Conservation (phyloP, 768 basidiomycete genomes). For the Lactarius hatsudake region DNA sequence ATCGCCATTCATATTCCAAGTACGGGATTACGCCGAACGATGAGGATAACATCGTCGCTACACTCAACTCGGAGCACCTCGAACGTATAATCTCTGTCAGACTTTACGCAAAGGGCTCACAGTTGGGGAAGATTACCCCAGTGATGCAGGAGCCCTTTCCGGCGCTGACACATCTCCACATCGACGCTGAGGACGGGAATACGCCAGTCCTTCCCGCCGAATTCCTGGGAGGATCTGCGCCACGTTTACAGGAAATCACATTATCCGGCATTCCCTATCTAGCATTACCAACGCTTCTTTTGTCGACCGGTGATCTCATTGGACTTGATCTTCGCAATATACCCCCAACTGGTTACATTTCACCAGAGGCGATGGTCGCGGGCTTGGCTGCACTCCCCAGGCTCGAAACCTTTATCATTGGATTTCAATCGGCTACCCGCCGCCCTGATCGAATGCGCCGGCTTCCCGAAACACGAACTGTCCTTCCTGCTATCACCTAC, state of each 20-base stretch:
- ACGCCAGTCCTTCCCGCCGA: no score
- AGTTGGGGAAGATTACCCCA: background rate
- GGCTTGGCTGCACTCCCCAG: background rate
- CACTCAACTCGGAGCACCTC: background rate
- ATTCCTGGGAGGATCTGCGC: background rate
- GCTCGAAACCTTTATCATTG: background rate
- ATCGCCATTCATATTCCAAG: no score
- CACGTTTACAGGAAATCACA: background rate
- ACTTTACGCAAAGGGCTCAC: background rate
- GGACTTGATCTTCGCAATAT: background rate
- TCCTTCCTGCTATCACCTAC: background rate
- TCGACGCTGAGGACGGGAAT: background rate
- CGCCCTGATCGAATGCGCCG: background rate
- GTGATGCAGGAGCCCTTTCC: background rate
- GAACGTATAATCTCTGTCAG: background rate
- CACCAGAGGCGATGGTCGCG: background rate
- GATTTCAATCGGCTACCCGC: background rate
- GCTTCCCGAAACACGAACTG: background rate
- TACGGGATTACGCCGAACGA: no score
- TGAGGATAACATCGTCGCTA: background rate
- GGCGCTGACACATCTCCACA: background rate
- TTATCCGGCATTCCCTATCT: background rate
- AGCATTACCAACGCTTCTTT: background rate
- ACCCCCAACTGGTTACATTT: background rate
- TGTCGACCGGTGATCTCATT: background rate